Percentiles rank a stretch among this genome's conserved stretches.
These are phyloP conservation scores for Eucalyptus regnans DNA, from an alignment of 345 rosid genomes.

Conservation along the genomic window DNA sequence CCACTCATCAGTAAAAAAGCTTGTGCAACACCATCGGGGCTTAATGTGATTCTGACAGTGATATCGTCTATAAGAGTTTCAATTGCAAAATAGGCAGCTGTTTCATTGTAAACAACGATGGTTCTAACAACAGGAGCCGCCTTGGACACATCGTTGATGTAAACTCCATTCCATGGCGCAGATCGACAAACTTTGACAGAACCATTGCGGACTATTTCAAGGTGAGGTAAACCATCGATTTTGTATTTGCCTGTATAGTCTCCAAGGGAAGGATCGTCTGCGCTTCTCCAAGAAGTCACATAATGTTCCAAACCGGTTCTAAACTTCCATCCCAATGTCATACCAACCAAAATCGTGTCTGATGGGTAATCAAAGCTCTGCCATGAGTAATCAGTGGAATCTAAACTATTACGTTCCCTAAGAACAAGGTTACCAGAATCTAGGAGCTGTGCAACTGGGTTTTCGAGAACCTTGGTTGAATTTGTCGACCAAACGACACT, in stretches of 20 bases:
- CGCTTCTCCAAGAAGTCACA: not conserved
- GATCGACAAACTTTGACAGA: not conserved
- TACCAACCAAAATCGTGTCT: not conserved
- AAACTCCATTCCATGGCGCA: not conserved
- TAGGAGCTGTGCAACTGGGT: slow-evolving; percentile 10
- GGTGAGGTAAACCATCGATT: not conserved
- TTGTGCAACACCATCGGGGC: not conserved
- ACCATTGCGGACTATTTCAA: not conserved
- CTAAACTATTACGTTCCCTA: not conserved
- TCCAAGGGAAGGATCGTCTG: not conserved
- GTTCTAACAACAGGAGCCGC: too few species aligned
- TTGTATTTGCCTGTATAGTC: not conserved
- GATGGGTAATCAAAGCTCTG: not conserved
- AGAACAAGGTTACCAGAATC: slow-evolving; percentile 22
- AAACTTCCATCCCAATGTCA: not conserved
- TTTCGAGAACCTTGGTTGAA: not conserved
- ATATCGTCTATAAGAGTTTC: not conserved
- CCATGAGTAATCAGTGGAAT: not conserved
- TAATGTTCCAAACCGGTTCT: not conserved
- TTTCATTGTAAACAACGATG: not conserved
- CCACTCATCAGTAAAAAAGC: not conserved
- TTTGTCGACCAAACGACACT: slow-evolving; percentile 7
- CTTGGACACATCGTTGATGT: not conserved
- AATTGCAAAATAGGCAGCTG: not conserved
- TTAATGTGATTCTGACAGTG: not conserved